phyloP scores from a whole-genome alignment of 768 basidiomycete genomes.

The Mycena albidolilacea region DNA sequence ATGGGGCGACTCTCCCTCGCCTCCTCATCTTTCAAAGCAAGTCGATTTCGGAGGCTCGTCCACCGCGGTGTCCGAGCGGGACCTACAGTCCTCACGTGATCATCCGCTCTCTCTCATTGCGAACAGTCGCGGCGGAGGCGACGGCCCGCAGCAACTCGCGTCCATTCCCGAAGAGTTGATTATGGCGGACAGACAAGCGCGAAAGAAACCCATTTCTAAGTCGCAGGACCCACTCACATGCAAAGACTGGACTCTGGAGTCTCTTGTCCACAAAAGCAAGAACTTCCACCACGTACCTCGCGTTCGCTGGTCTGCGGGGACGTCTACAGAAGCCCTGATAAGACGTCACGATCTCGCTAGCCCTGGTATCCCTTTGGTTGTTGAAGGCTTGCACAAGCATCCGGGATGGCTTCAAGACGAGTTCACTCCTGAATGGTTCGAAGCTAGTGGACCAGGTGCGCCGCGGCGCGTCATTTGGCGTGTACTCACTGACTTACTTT shows the following conservation, averaged over 20 bases:
- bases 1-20: constrained; percentile 41
- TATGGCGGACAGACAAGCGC: constrained; percentile 13
- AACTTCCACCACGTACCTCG: constrained; percentile 63
- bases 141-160: not conserved
- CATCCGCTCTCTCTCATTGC: too few species aligned
- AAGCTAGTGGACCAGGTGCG: constrained; percentile 50
- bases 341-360: constrained; percentile 57
- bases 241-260: constrained; percentile 65
- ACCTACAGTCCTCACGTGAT: constrained; percentile 18
- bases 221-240: constrained; percentile 51
- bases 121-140: not conserved
- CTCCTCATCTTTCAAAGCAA: constrained; percentile 31
- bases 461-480: not conserved
- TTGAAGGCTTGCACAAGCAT: constrained; percentile 72
- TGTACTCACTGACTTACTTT: constrained; percentile 9
- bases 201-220: constrained; percentile 3
- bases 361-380: constrained; percentile 72
- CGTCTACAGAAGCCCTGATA: constrained; percentile 52
- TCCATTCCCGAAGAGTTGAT: constrained; percentile 22
- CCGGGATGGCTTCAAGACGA: constrained; percentile 67
- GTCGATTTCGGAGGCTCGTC: not conserved
- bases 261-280: constrained; percentile 52
- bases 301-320: constrained; percentile 50
- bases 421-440: constrained; percentile 73
- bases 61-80: not conserved